Conservation (phyloP, 495 filamentous ascomycete genomes). For the Aspergillus sclerotioniger region DNA sequence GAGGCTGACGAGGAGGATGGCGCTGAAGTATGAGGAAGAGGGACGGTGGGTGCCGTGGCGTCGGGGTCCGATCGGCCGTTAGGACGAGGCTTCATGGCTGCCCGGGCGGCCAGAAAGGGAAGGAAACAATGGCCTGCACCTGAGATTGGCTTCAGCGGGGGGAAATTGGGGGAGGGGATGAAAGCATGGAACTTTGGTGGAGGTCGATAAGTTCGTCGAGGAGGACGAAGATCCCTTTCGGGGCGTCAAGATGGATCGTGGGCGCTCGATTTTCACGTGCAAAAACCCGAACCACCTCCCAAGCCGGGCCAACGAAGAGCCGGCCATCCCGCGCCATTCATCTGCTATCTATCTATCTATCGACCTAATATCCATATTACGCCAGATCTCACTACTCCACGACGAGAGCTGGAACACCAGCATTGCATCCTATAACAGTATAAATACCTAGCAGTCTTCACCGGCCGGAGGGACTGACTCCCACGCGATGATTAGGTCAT, state of each 20-base stretch:
- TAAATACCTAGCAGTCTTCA: no score
- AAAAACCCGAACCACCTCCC: no score
- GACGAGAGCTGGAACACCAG: no score
- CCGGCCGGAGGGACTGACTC: no score
- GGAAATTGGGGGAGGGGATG: background rate
- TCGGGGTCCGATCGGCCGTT: constrained; percentile 20
- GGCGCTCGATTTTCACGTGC: constrained; percentile 2
- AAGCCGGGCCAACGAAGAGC: constrained; percentile 4
- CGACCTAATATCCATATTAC: no score
- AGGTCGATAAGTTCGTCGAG: background rate
- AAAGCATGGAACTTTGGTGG: background rate
- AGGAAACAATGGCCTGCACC: background rate
- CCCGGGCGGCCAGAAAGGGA: constrained; percentile 3
- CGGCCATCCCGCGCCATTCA: background rate
- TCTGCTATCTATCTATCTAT: no score
- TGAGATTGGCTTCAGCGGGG: background rate
- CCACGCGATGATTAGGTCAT: background rate
- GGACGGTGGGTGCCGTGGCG: constrained; percentile 18
- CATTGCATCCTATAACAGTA: no score
- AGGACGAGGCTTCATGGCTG: constrained; percentile 26
- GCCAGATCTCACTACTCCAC: no score
- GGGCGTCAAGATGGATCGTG: background rate
- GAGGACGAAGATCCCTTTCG: background rate
- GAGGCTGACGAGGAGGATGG: constrained; percentile 13
- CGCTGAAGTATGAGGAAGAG: constrained; percentile 11